Evolutionary conservation across 2,329 filamentous ascomycete species (phyloP), one percentile per base, ranked within the genome.

Genomic region (Aspergillus fischeri): DNA sequence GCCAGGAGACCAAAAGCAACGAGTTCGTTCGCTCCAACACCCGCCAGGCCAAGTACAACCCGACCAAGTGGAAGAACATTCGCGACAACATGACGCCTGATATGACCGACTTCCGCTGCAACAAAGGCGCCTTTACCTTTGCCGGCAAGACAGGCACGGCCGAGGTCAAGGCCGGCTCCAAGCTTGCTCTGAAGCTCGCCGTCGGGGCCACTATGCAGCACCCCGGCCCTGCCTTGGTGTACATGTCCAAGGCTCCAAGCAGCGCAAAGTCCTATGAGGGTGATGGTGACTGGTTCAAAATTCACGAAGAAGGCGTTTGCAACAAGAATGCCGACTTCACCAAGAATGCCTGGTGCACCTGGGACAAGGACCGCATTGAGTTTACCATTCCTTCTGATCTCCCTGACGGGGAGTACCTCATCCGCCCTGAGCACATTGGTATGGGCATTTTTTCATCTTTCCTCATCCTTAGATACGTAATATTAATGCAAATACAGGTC

Each of bases 391-490:
- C 78, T 17, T 59, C 63, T 29, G 77, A 73, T 56, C 71, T 80
- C 17, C 68, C 73, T 1, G 65, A 77, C 24, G 78, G 79, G 49
- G 77, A 80, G 56, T 81, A 81, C 61, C 73, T 81, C 27, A 64
- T 81, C 4, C 74, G 78, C 4, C 74, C 77, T 17, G 78, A 81
- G 67, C 77, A 80, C 60, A 78, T 80, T 55, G 78, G 71, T 5
- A 72, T 80, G n/a, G 77, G 80, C 67, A 66, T 63, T 3, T 3
- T 17, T 21, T 10, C 8, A 21, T 3, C 8, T 4, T 10, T 45
- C 1, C 4, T 24, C 20, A 11, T 1, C 42, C 20, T 3, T 10
- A 9, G 17, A 2, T 21, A 5, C 42, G 11, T 9, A 3, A 24
- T 21, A 4, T 20, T 45, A 24, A 45, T 24, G 4, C 42, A 24